Evolutionary conservation across 345 rosid genomes (phyloP), one percentile per base, ranked within the genome.

Genomic region (Syzygium oleosum): DNA sequence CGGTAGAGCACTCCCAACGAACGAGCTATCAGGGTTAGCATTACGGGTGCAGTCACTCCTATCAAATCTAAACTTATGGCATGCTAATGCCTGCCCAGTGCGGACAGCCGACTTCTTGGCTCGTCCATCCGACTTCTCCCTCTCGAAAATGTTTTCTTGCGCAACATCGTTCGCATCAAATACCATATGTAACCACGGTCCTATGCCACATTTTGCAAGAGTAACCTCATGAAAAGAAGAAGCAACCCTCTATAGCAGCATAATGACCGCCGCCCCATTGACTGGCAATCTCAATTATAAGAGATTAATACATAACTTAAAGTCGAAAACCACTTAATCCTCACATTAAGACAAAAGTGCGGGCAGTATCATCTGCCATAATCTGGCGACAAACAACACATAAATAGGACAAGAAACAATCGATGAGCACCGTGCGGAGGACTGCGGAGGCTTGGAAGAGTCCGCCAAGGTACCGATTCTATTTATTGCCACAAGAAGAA

Each of bases 401-500:
- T 52, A 38, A 52, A 46, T 27, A 52, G 41, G 79, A n/a, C 87
- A 25, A 52, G 73, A 43, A 41, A 19, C 38, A 2, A 85, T 59
- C 79, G 53, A 41, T 12, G 38, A 63, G 87, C 5, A 27, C 79
- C 9, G 87, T 85, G 87, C 79, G 79, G 87, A 65, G 79, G 80
- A 65, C 80, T 46, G 87, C 87, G 59, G 49, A 34, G 87, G 55
- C 87, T 85, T 59, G 54, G 34, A 85, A 58, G 79, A 85, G 87
- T 61, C 78, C 41, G 52, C 77, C 34, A 29, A 52, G 15, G 80
- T 19, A 34, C 80, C 21, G 49, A 73, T 73, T 38, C 49, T 11
- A 34, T 73, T 73, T 41, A 38, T 73, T 19, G 80, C 19, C 49
- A 5, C 49, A 2, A 73, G 14, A 34, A 41, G 80, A 73, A 73